Percentiles rank a stretch among this genome's conserved stretches.
Evolutionary conservation across 2,329 filamentous ascomycete species (phyloP).

Genomic region (Fusarium ramigenum): DNA sequence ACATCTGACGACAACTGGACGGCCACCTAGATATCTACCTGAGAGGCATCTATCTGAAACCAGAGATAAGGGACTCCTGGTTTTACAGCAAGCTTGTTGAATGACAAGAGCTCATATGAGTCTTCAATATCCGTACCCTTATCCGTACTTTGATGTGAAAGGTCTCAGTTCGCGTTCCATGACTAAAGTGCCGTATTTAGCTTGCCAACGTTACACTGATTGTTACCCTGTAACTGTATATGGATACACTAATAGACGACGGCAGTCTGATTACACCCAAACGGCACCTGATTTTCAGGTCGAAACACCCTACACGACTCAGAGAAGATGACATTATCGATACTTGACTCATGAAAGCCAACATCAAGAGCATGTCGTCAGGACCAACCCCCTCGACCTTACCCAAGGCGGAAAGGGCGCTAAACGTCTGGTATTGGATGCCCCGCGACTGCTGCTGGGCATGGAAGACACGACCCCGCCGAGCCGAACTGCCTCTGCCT

Average conservation of each 20-base stretch:
- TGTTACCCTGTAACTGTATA: not conserved
- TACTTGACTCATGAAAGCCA: slow-evolving; percentile 26
- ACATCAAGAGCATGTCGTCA: not conserved
- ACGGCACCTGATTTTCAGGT: not conserved
- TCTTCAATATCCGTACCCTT: not conserved
- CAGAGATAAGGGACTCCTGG: not conserved
- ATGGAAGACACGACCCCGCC: slow-evolving; percentile 17
- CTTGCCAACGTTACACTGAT: not conserved
- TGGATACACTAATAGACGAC: not conserved
- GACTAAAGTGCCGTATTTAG: not conserved
- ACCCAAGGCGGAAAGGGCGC: slow-evolving; percentile 26
- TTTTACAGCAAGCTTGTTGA: not conserved
- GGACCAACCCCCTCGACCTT: not conserved
- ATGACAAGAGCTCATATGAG: not conserved
- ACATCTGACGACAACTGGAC: not conserved
- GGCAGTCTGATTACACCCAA: not conserved
- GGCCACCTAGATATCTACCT: not conserved
- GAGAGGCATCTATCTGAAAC: too few species aligned
- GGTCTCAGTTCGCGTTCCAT: not conserved
- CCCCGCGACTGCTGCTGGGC: slow-evolving; percentile 22
- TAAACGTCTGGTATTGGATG: slow-evolving; percentile 5
- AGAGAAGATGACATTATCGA: slow-evolving; percentile 8
- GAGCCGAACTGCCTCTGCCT: not conserved
- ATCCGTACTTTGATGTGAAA: not conserved
- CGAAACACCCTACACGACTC: slow-evolving; percentile 19